Base-by-base conservation (phyloP, 2,329 filamentous ascomycete species). In the Cladosporium sp. region DNA sequence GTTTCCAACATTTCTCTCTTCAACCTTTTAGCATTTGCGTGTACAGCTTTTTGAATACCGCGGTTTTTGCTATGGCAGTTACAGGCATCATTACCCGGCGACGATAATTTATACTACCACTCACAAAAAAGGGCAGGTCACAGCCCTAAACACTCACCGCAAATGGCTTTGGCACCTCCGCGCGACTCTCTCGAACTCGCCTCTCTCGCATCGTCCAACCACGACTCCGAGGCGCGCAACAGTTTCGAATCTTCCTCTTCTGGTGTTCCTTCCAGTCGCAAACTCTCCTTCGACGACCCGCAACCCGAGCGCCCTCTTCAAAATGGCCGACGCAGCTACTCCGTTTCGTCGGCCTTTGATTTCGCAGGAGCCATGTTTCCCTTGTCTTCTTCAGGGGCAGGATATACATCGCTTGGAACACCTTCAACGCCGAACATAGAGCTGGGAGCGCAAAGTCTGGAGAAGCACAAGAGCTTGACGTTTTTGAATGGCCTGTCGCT, bases 161-260 rank as follows among this genome's bases (percentile, higher is more conserved):
- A 41, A 35, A 36, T 38, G 38, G 46, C 46, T 35, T 50, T 53
- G 32, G 41, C 48, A 35, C 72, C 73, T 11, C 72, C 82, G 54
- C 88, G 93, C 72, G 93, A 98, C 77, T 97, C 92, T 40, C 83
- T 98, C 64, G 93, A 98, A 75, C 85, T 98, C 52, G 93, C 91
- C 53, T 96, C 91, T 47, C 83, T 98, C 56, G 93, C 92, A 53
- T 95, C 89, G 55, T 91, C 86, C 32, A 89, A 86, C 59, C 80
- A 78, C 46, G 78, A 78, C 55, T 46, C 40, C n/a, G 49, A 46
- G 12, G 78, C 78, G 9, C 81, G 85, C 40, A 74, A 78, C n/a
- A 86, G 85, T 13, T 80, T 85, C 50, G 76, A 76, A 35, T 95
- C 90, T 30, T 86, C 83, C 2, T 80, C 83, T 33, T 88, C 86